Conservation (phyloP, 352 stramenopile genomes). For the Phytophthora macrochlamydospora region DNA sequence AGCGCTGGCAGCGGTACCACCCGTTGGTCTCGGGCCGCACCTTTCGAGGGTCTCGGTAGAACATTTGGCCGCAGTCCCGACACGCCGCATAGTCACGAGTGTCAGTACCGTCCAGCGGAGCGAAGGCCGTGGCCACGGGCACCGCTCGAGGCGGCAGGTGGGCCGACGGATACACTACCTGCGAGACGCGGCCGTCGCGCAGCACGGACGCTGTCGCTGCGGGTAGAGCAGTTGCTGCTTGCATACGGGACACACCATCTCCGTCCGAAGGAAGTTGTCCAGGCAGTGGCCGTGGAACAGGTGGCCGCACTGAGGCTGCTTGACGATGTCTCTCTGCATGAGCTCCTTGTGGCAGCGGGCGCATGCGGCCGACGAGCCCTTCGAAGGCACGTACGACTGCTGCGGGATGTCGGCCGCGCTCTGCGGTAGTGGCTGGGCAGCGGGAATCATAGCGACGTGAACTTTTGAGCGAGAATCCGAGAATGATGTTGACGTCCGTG, state of each 20-base stretch:
- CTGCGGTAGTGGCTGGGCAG: conserved; percentile 30
- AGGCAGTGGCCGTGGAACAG: conserved; percentile 67
- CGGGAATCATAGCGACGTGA: conserved; percentile 26
- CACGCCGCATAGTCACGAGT: conserved; percentile 50
- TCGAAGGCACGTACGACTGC: conserved; percentile 21
- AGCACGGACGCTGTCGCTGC: conserved; percentile 22
- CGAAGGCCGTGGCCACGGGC: conserved; percentile 31
- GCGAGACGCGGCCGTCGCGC: conserved; percentile 12
- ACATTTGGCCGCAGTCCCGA: conserved; percentile 64
- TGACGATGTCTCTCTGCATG: conserved; percentile 42
- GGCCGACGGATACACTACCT: conserved; percentile 21
- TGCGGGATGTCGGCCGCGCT: conserved; percentile 35
- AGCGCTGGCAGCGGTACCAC: conserved; percentile 73
- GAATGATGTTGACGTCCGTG: not conserved
- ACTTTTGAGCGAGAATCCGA: conserved; percentile 18
- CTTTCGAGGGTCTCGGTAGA: conserved; percentile 59
- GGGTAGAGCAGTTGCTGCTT: conserved; percentile 64
- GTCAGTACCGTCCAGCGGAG: conserved; percentile 43
- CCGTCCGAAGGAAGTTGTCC: conserved; percentile 51
- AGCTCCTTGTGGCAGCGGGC: conserved; percentile 44
- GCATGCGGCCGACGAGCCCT: conserved; percentile 35
- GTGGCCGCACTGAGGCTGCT: conserved; percentile 63
- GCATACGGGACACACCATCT: conserved; percentile 63
- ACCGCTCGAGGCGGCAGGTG: conserved; percentile 23
- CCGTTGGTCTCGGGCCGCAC: conserved; percentile 66